A percentile compares a stretch with the other conserved stretches of the same genome.
Evolutionary conservation across 1,284 basidiomycete genomes (phyloP).

Genomic region (Calocybe gambosa): DNA sequence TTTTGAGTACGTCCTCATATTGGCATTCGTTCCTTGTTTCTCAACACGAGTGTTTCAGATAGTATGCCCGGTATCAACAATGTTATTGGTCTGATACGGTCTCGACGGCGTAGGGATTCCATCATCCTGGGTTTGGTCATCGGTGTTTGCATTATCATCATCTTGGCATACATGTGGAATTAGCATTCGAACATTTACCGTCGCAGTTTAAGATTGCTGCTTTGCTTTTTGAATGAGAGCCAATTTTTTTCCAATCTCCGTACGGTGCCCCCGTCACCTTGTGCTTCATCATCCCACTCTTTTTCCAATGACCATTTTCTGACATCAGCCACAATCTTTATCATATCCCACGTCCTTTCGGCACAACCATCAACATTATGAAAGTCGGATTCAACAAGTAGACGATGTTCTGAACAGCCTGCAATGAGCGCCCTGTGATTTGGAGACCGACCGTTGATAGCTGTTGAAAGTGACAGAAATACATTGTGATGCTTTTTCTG

Average conservation of each 20-base stretch:
- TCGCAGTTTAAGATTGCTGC: background rate
- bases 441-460: slow-evolving; percentile 65
- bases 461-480: slow-evolving; percentile 74
- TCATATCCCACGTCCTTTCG: slow-evolving; percentile 63
- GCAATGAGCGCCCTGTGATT: slow-evolving; percentile 55
- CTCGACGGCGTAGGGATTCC: slow-evolving; percentile 83
- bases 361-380: slow-evolving; percentile 48
- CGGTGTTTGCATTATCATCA: slow-evolving; percentile 74
- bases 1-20: slow-evolving; percentile 57
- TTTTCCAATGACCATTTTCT: slow-evolving; percentile 64
- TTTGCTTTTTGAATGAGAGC: slow-evolving; percentile 40
- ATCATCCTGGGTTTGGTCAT: slow-evolving; percentile 86
- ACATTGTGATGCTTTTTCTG: slow-evolving; percentile 64
- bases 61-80: slow-evolving; percentile 94
- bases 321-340: slow-evolving; percentile 53
- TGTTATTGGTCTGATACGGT: slow-evolving; percentile 87
- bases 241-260: slow-evolving; percentile 62
- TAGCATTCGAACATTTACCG: slow-evolving; percentile 9
- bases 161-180: slow-evolving; percentile 74
- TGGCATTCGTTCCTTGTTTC: background rate
- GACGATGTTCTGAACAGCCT: slow-evolving; percentile 49
- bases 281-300: slow-evolving; percentile 41
- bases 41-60: slow-evolving; percentile 34
- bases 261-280: slow-evolving; percentile 55
- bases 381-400: slow-evolving; percentile 77